Percentiles rank a stretch among this genome's conserved stretches.
phyloP scores from a whole-genome alignment of 169 alveolate genomes.

The Eimeria zaria region DNA sequence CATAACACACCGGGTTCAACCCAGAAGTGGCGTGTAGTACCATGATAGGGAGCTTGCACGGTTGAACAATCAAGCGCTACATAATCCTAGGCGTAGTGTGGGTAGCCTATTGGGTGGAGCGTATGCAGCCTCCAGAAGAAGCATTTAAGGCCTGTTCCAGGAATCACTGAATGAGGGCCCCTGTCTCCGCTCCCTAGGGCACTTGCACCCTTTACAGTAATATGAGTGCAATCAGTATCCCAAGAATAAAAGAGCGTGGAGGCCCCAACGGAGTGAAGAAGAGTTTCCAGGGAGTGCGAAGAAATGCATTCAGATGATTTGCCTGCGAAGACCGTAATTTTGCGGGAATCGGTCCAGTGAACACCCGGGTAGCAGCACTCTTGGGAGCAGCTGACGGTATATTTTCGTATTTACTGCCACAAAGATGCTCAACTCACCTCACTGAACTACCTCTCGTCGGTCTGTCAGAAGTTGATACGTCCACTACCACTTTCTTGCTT shows the following conservation, averaged over 20 bases:
- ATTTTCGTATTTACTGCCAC: too few relatives aligned
- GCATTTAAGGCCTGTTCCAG: neutral
- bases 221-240: neutral
- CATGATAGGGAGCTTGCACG: neutral
- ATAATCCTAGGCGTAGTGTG: neutral
- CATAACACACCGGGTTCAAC: neutral
- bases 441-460: too few relatives aligned
- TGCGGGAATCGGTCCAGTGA: too few relatives aligned
- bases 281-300: too few relatives aligned
- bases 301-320: too few relatives aligned
- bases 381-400: too few relatives aligned
- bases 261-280: neutral
- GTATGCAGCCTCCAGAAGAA: neutral
- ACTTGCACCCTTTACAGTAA: neutral
- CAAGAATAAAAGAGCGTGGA: neutral
- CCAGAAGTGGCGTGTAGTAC: neutral
- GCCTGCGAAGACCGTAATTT: too few relatives aligned
- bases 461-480: too few relatives aligned
- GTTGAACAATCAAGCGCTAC: neutral
- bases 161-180: neutral
- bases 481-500: too few relatives aligned
- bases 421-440: too few relatives aligned
- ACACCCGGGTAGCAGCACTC: too few relatives aligned
- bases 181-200: neutral
- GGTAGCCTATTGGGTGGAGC: neutral